phyloP scores from a whole-genome alignment of 106 monocot species.

The Allium sativum region DNA sequence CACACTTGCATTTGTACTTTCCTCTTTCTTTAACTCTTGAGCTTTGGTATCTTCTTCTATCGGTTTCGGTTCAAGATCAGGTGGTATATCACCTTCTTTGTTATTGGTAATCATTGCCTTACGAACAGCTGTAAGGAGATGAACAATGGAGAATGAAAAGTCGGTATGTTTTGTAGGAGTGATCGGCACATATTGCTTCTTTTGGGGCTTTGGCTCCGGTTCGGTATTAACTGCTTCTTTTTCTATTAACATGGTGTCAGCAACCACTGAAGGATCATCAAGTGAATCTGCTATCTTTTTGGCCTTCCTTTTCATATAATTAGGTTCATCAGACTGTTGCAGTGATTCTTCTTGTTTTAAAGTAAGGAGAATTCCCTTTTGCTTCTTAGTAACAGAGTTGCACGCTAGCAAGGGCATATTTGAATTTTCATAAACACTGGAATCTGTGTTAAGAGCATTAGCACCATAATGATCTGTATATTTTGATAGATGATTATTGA shows the following conservation, averaged over 20 bases:
- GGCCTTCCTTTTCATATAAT: constrained; percentile 47
- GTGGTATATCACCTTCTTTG: constrained; percentile 28
- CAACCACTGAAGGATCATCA: constrained; percentile 9
- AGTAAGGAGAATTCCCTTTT: constrained; percentile 34
- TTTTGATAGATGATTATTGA: constrained; percentile 12
- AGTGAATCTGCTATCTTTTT: constrained; percentile 38
- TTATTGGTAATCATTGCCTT: constrained; percentile 60
- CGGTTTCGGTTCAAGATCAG: constrained; percentile 8
- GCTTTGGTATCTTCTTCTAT: constrained; percentile 12
- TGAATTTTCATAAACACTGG: constrained; percentile 19
- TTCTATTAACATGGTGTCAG: constrained; percentile 21
- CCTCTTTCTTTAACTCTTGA: constrained; percentile 5
- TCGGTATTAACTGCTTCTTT: constrained; percentile 1
- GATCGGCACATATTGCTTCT: constrained; percentile 59
- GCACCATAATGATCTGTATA: constrained; percentile 21
- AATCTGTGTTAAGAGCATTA: constrained; percentile 12
- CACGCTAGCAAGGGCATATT: constrained; percentile 24
- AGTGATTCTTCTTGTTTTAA: constrained; percentile 12
- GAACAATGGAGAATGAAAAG: constrained; percentile 94
- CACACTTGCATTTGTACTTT: constrained; percentile 6
- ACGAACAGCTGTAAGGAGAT: constrained; percentile 80
- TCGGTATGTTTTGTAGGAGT: constrained; percentile 82
- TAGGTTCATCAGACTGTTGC: constrained; percentile 27
- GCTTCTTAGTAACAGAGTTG: constrained; percentile 42
- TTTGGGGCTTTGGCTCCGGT: constrained; percentile 28